Conservation (phyloP, 805 yeast genomes). For the Pichia nanzhaoensis region DNA sequence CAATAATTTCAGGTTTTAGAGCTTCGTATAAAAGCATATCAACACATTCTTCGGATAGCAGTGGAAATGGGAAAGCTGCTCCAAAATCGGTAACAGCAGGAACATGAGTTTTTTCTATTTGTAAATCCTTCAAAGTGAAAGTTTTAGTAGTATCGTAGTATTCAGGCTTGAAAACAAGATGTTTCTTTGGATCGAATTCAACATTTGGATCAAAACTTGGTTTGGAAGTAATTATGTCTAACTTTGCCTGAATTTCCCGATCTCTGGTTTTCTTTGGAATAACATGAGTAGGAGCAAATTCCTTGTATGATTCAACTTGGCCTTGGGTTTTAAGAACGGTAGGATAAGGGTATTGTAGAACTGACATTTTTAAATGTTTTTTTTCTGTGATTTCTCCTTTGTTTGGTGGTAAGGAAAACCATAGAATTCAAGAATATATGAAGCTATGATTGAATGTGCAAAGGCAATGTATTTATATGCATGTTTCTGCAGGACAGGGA, state of each 20-base stretch:
- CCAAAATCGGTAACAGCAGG: conserved; percentile 32
- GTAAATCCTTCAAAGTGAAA: conserved; percentile 33
- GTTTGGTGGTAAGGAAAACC: no score
- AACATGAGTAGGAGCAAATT: conserved; percentile 4
- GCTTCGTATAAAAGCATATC: conserved; percentile 50
- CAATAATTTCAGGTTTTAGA: conserved; percentile 36
- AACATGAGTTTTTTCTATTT: conserved; percentile 32
- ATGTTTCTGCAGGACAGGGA: no score
- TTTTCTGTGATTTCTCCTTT: no score
- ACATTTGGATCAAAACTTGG: conserved; percentile 25
- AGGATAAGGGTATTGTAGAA: conserved; percentile 10
- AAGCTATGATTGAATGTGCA: no score
- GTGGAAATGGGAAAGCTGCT: conserved; percentile 52
- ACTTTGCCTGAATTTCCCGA: conserved; percentile 19
- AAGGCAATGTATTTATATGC: no score
- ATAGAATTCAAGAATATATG: no score
- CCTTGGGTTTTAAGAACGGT: conserved; percentile 7
- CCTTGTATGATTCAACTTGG: conserved; percentile 9
- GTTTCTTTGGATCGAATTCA: conserved; percentile 33
- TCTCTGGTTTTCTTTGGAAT: conserved; percentile 25
- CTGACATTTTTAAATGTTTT: no score
- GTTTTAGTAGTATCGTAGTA: conserved; percentile 32
- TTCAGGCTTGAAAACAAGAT: conserved; percentile 32
- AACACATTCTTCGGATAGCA: conserved; percentile 52
- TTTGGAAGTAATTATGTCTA: conserved; percentile 16